Conservation (phyloP, 768 basidiomycete genomes). For the Termitomyces sp. region DNA sequence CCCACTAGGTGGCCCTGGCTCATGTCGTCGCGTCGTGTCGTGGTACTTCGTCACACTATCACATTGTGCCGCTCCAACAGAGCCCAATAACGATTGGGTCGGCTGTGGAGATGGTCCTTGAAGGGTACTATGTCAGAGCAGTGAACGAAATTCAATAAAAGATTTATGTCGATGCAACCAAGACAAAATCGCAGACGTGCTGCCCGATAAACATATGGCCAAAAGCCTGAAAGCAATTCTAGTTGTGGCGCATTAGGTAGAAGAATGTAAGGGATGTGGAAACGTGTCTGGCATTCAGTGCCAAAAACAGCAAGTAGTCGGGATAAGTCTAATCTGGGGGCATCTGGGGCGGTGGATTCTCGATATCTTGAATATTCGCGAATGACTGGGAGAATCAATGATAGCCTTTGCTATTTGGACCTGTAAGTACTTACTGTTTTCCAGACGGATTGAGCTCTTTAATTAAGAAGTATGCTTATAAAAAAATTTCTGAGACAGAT, state of each 20-base stretch:
- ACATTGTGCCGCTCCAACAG: no score
- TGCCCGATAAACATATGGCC: slow-evolving; percentile 13
- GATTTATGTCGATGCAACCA: background rate
- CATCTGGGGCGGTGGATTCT: slow-evolving; percentile 16
- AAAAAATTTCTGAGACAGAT: slow-evolving; percentile 30
- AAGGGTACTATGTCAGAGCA: background rate
- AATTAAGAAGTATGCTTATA: slow-evolving; percentile 26
- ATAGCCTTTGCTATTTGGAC: background rate
- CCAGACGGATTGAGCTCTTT: slow-evolving; percentile 25
- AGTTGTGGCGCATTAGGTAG: background rate
- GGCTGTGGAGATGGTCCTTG: background rate
- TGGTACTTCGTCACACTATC: no score
- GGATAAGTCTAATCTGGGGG: slow-evolving; percentile 26
- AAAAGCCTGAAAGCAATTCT: background rate
- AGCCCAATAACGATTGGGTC: background rate
- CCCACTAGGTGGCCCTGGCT: no score
- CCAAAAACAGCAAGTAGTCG: slow-evolving; percentile 32
- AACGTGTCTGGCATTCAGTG: slow-evolving; percentile 26
- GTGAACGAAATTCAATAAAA: background rate
- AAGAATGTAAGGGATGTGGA: background rate
- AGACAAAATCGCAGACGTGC: slow-evolving; percentile 13
- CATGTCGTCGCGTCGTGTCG: no score
- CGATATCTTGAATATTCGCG: slow-evolving; percentile 6
- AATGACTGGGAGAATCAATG: slow-evolving; percentile 16
- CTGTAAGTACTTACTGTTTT: slow-evolving; percentile 15